These are phyloP conservation scores for Vaccinium corymbosum DNA, from an alignment of 148 eudicot genomes.

Conservation along the genomic window DNA sequence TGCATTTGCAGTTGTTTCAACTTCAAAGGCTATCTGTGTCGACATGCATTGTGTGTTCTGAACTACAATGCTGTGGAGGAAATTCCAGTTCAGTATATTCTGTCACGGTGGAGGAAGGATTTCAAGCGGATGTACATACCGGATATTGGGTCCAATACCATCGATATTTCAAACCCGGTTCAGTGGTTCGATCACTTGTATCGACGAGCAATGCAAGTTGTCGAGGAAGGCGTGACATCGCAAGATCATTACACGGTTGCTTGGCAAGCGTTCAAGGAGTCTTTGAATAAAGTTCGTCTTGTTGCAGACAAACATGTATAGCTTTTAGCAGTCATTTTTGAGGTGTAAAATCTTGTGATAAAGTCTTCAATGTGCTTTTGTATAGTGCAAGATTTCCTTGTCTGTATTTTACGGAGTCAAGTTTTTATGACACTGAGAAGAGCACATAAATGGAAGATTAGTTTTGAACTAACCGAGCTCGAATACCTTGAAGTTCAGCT, in stretches of 20 bases:
- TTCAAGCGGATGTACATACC: constrained; percentile 53
- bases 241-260: constrained; percentile 74
- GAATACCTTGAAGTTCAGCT: too few species aligned
- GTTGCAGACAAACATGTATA: constrained; percentile 45
- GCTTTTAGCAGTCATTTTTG: background rate
- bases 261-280: constrained; percentile 71
- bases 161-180: constrained; percentile 48
- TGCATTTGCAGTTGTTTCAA: constrained; percentile 71
- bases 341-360: background rate
- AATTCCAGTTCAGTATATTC: constrained; percentile 50
- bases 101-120: constrained; percentile 80
- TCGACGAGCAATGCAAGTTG: constrained; percentile 60
- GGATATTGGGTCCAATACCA: constrained; percentile 38
- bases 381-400: constrained; percentile 3
- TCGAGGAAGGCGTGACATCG: constrained; percentile 63
- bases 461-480: too few species aligned
- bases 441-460: too few species aligned
- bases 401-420: background rate
- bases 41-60: constrained; percentile 65
- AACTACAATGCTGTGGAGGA: constrained; percentile 52
- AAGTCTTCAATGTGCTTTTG: background rate
- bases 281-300: constrained; percentile 64
- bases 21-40: constrained; percentile 70
- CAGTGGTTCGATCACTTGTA: constrained; percentile 75
- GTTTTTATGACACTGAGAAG: too few species aligned